Evolutionary conservation across 164 flowering plant species (phyloP).

Genomic region (Stephania cephalantha): DNA sequence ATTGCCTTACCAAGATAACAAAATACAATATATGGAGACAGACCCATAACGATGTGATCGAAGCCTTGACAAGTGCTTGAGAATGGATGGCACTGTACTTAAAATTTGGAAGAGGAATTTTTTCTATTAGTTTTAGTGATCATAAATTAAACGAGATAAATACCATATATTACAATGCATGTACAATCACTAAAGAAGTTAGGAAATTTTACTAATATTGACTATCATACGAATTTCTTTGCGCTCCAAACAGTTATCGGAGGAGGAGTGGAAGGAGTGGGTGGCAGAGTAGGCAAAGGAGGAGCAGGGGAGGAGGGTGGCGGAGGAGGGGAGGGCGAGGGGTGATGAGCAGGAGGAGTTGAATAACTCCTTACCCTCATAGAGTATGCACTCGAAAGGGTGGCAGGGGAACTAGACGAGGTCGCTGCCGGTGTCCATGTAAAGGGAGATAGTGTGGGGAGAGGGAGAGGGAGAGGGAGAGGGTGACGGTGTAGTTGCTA

Average conservation of each 20-base stretch:
- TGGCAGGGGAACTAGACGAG: conserved; percentile 87
- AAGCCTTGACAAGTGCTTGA: no score
- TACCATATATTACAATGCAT: no score
- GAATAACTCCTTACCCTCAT: conserved; percentile 33
- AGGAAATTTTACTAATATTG: no score
- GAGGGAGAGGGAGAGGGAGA: background rate
- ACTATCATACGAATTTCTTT: no score
- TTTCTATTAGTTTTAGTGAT: no score
- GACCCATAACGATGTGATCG: no score
- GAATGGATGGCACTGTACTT: no score
- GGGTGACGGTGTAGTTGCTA: conserved; percentile 67
- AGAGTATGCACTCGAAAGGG: conserved; percentile 83
- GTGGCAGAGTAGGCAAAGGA: conserved; percentile 37
- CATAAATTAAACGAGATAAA: no score
- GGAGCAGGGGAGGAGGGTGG: conserved; percentile 29
- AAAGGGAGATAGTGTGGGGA: conserved; percentile 40
- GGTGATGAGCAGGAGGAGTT: conserved; percentile 9
- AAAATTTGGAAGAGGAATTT: no score
- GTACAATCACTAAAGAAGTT: no score
- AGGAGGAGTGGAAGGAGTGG: conserved; percentile 31
- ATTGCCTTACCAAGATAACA: no score
- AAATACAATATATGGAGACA: no score
- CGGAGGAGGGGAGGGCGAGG: conserved; percentile 23
- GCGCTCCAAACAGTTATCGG: conserved; percentile 16
- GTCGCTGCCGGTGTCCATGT: conserved; percentile 95